Percentiles rank a stretch among this genome's conserved stretches.
These are phyloP conservation scores for Emericellopsis terricola DNA, from an alignment of 495 filamentous ascomycete species.

Conservation along the genomic window DNA sequence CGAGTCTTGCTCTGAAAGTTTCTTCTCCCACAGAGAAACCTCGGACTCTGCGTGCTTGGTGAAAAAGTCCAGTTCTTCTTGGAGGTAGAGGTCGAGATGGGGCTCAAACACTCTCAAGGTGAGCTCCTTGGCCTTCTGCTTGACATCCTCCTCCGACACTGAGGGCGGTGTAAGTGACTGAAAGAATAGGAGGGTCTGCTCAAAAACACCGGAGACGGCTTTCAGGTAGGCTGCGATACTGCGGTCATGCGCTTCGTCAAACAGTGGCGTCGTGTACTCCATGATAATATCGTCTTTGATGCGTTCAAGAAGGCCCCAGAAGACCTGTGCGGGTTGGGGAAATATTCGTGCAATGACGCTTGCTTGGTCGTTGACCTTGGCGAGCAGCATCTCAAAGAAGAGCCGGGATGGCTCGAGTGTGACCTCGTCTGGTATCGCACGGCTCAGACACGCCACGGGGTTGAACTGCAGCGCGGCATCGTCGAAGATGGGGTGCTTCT, in stretches of 20 bases:
- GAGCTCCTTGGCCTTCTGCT: constrained; percentile 35
- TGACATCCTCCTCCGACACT: constrained; percentile 9
- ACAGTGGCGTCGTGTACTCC: constrained; percentile 70
- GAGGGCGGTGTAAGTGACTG: constrained; percentile 41
- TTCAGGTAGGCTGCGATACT: constrained; percentile 66
- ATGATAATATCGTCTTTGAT: constrained; percentile 69
- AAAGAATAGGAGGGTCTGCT: constrained; percentile 61
- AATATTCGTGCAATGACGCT: constrained; percentile 71
- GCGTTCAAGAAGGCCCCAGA: constrained; percentile 62
- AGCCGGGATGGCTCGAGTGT: constrained; percentile 57
- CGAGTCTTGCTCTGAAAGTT: constrained; percentile 77
- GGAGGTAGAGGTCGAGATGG: constrained; percentile 82
- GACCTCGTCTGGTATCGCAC: constrained; percentile 37
- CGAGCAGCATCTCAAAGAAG: constrained; percentile 61
- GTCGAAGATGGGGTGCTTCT: constrained; percentile 66
- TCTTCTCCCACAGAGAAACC: constrained; percentile 76
- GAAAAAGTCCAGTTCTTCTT: constrained; percentile 82
- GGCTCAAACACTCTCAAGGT: constrained; percentile 66
- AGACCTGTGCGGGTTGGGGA: constrained; percentile 52
- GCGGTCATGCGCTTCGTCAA: constrained; percentile 73
- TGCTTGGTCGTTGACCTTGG: constrained; percentile 70
- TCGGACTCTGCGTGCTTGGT: constrained; percentile 53
- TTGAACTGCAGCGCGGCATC: constrained; percentile 56
- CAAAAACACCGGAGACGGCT: constrained; percentile 73
- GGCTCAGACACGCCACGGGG: constrained; percentile 67